Conservation (phyloP, 73 alveolate genomes). For the Tetrahymena borealis region DNA sequence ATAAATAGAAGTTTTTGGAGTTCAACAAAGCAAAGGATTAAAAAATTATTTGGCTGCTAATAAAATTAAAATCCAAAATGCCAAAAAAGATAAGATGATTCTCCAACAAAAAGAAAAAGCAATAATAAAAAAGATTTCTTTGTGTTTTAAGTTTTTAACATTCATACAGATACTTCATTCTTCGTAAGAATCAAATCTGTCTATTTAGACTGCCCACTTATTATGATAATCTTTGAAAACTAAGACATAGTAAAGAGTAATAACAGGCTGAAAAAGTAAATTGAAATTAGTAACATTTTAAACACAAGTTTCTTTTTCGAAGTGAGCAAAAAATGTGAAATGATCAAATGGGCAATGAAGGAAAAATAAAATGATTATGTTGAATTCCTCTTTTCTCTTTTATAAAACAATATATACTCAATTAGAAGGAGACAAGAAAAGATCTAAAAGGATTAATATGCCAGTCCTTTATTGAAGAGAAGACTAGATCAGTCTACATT, state of each 20-base stretch:
- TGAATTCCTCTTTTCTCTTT: not conserved
- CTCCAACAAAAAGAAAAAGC: not conserved
- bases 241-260: not conserved
- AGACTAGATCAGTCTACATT: not conserved
- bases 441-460: not conserved
- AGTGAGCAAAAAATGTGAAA: not conserved
- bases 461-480: not conserved
- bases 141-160: not conserved
- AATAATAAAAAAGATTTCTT: not conserved
- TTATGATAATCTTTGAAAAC: not conserved
- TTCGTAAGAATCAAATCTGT: not conserved
- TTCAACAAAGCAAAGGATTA: not conserved
- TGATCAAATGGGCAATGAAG: not conserved
- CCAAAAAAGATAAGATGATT: not conserved
- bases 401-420: not conserved
- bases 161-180: not conserved
- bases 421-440: not conserved
- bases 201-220: not conserved
- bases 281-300: not conserved
- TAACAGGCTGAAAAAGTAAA: not conserved
- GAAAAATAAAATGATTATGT: not conserved
- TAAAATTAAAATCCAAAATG: not conserved
- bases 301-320: not conserved
- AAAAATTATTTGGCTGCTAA: not conserved
- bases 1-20: not conserved